Evolutionary conservation across 164 flowering plant genomes (phyloP), one percentile per base, ranked within the genome.

Genomic region (Annona cherimola): DNA sequence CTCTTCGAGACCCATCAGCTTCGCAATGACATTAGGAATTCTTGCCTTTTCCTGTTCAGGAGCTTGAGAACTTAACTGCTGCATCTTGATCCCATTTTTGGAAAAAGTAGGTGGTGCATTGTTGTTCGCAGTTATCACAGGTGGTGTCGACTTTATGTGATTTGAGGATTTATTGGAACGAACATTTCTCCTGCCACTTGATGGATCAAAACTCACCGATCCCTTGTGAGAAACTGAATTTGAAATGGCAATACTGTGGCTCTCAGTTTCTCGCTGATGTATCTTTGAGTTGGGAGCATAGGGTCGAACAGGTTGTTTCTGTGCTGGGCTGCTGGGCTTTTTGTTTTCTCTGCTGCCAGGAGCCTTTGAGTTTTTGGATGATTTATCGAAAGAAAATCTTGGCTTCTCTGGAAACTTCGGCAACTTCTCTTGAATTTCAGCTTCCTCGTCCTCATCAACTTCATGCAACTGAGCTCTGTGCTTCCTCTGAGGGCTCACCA

Each of bases 1-100:
- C 61, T 88, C 92, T 69, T 90, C 95, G 7, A 94, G 83, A 57
- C 98, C 98, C 98, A 94, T 92, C 45, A 94, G 79, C 79, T 89
- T 90, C 61, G 98, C 98, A 67, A 94, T 83, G 1, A 94, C 87
- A 79, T 87, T 94, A 19, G 97, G 84, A 68, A 90, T 83, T 71
- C 90, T 85, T 61, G 79, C 86, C 71, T 83, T 89, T 42, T 83
- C 90, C 74, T 72, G 69, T 67, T 81, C 79, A 4, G 87, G 55
- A 67, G 60, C 35, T 5, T 6, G 19, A 43, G 55, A 26, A 11
- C 18, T 73, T 14, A 19, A 41, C 20, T 67, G 42, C 57, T 68
- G 41, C 55, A 40, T 44, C 43, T 43, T 61, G 61, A 43, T 59
- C 26, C 63, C 55, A 3, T 35, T 19, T 14, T 50, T 50, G 1